A percentile compares a stretch with the other conserved stretches of the same genome.
Evolutionary conservation across 495 filamentous ascomycete species (phyloP).

Genomic region (Penicillium turbatum): DNA sequence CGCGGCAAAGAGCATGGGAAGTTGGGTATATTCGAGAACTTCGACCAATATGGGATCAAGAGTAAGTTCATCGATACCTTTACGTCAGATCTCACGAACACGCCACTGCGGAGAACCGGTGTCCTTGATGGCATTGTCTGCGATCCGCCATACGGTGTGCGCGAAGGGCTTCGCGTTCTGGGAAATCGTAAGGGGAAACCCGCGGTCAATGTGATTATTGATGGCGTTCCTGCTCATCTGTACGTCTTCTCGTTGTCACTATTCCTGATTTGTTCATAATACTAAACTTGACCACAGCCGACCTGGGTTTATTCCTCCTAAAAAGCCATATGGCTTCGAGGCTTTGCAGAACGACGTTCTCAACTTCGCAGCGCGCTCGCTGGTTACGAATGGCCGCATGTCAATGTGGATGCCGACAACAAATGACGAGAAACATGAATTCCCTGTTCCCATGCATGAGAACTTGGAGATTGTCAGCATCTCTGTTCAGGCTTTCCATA

Average conservation of each 20-base stretch:
- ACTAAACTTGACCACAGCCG: slow-evolving; percentile 45
- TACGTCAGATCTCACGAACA: slow-evolving; percentile 84
- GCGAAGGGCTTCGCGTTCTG: slow-evolving; percentile 85
- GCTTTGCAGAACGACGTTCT: slow-evolving; percentile 88
- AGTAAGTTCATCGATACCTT: slow-evolving; percentile 68
- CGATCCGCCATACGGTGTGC: slow-evolving; percentile 95
- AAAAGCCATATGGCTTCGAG: slow-evolving; percentile 84
- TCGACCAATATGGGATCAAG: slow-evolving; percentile 72
- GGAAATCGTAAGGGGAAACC: slow-evolving; percentile 66
- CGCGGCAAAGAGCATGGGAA: slow-evolving; percentile 55
- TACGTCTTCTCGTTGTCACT: slow-evolving; percentile 33
- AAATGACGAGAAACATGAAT: slow-evolving; percentile 68
- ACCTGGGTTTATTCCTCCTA: slow-evolving; percentile 80
- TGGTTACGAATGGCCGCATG: slow-evolving; percentile 78
- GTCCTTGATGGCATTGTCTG: slow-evolving; percentile 91
- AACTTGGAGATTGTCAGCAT: slow-evolving; percentile 70
- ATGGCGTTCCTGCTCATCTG: slow-evolving; percentile 68
- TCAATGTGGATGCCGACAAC: slow-evolving; percentile 98
- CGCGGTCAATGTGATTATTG: slow-evolving; percentile 57
- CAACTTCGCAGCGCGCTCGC: slow-evolving; percentile 67
- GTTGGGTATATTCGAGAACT: slow-evolving; percentile 66
- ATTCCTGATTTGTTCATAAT: not conserved
- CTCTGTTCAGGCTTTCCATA: slow-evolving; percentile 81
- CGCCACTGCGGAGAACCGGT: slow-evolving; percentile 56
- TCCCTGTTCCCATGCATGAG: slow-evolving; percentile 73